These are phyloP conservation scores for Rhizopus stolonifer DNA, from an alignment of 371 early-diverging fungal genomes.

Conservation along the genomic window DNA sequence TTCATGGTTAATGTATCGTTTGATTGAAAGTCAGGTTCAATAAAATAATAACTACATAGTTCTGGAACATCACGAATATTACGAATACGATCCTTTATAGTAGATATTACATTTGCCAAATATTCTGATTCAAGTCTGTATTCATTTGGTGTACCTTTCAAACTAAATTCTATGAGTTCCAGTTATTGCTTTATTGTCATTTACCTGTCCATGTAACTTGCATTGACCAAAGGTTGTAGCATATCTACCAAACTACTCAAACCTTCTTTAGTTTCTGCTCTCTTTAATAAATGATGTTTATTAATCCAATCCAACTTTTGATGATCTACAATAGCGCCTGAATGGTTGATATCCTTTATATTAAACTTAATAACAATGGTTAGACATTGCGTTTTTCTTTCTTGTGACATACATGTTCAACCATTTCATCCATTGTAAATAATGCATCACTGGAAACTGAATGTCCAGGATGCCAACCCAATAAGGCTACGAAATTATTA, in stretches of 20 bases:
- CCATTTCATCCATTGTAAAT: slow-evolving; percentile 65
- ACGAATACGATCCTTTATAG: slow-evolving; percentile 61
- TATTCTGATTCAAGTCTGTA: slow-evolving; percentile 38
- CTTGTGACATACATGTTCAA: slow-evolving; percentile 53
- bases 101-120: slow-evolving; percentile 42
- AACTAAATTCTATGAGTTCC: background rate
- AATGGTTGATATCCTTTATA: slow-evolving; percentile 67
- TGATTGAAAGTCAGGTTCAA: slow-evolving; percentile 51
- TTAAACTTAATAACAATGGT: slow-evolving; percentile 78
- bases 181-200: too few relatives aligned
- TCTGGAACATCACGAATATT: slow-evolving; percentile 58
- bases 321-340: slow-evolving; percentile 74
- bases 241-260: slow-evolving; percentile 34
- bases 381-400: too few relatives aligned
- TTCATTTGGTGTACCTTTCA: slow-evolving; percentile 15
- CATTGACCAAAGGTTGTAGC: slow-evolving; percentile 30
- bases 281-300: slow-evolving; percentile 68
- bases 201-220: slow-evolving; percentile 27
- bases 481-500: slow-evolving; percentile 83
- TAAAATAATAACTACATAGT: slow-evolving; percentile 61
- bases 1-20: slow-evolving; percentile 47
- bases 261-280: slow-evolving; percentile 53
- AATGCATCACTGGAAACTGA: slow-evolving; percentile 10
- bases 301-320: slow-evolving; percentile 86
- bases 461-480: slow-evolving; percentile 81